phyloP scores from a whole-genome alignment of 2,329 filamentous ascomycete genomes.

The Verticillium dahliae region DNA sequence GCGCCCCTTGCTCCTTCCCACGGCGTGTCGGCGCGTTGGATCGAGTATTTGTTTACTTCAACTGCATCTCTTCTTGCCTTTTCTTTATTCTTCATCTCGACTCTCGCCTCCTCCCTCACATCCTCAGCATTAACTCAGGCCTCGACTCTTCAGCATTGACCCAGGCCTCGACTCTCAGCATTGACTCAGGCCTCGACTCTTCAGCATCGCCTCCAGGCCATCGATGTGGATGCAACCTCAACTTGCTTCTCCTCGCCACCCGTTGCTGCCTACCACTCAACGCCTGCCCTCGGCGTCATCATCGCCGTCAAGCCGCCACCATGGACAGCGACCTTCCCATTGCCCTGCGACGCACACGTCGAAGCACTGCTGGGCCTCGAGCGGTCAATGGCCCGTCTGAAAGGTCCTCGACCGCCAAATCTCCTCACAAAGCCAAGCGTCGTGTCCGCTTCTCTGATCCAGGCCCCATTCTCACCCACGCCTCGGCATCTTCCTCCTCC shows the following conservation, averaged over 20 bases:
- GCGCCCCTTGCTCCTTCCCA: too few relatives aligned
- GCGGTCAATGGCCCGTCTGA: conserved; percentile 5
- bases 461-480: conserved; percentile 23
- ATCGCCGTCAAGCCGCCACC: not conserved
- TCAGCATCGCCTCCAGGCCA: too few relatives aligned
- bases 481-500: conserved; percentile 10
- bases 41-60: too few relatives aligned
- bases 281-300: not conserved
- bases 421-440: conserved; percentile 27
- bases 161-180: too few relatives aligned
- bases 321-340: conserved; percentile 33
- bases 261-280: not conserved
- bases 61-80: too few relatives aligned
- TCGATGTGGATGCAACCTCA: not conserved
- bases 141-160: too few relatives aligned
- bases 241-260: not conserved
- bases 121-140: too few relatives aligned
- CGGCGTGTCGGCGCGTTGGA: too few relatives aligned
- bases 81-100: too few relatives aligned
- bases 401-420: conserved; percentile 8
- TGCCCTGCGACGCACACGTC: conserved; percentile 47
- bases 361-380: conserved; percentile 25
- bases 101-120: too few relatives aligned
- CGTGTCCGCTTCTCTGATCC: conserved; percentile 56
- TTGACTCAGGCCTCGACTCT: too few relatives aligned